A percentile compares a stretch with the other conserved stretches of the same genome.
Evolutionary conservation across 768 basidiomycete species (phyloP).

Genomic region (Kondoa malvinella): DNA sequence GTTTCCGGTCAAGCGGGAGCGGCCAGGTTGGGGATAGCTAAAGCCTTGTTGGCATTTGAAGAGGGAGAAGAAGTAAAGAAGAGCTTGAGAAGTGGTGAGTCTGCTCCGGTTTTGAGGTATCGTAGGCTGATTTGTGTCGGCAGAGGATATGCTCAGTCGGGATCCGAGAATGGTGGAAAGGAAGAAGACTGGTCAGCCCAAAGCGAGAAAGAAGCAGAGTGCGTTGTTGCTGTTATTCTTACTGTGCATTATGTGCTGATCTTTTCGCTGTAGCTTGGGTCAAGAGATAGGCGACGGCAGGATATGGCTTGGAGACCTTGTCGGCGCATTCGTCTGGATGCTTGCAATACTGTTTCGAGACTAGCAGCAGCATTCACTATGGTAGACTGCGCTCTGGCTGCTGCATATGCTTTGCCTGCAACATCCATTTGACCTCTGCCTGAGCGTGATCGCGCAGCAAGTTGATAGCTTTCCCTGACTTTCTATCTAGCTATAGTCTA

Average conservation of each 20-base stretch:
- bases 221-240: not conserved
- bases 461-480: too few relatives aligned
- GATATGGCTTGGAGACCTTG: too few relatives aligned
- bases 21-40: constrained; percentile 38
- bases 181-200: constrained; percentile 84
- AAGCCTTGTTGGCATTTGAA: constrained; percentile 29
- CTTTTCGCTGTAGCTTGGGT: constrained; percentile 52
- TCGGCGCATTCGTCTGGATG: too few relatives aligned
- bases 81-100: constrained; percentile 57
- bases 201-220: constrained; percentile 38
- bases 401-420: too few relatives aligned
- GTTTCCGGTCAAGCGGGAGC: constrained; percentile 82
- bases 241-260: not conserved
- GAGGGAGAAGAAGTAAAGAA: constrained; percentile 50
- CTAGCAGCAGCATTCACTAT: too few relatives aligned
- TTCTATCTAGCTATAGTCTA: too few relatives aligned
- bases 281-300: constrained; percentile 49
- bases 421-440: too few relatives aligned
- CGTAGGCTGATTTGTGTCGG: not conserved
- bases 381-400: too few relatives aligned
- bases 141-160: constrained; percentile 69
- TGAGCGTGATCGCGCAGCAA: too few relatives aligned
- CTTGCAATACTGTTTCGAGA: too few relatives aligned
- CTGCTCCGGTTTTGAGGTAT: constrained; percentile 7
- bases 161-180: constrained; percentile 97